Evolutionary conservation across 176 grass and related monocot genomes (phyloP).

Genomic region (Oryza glaberrima): DNA sequence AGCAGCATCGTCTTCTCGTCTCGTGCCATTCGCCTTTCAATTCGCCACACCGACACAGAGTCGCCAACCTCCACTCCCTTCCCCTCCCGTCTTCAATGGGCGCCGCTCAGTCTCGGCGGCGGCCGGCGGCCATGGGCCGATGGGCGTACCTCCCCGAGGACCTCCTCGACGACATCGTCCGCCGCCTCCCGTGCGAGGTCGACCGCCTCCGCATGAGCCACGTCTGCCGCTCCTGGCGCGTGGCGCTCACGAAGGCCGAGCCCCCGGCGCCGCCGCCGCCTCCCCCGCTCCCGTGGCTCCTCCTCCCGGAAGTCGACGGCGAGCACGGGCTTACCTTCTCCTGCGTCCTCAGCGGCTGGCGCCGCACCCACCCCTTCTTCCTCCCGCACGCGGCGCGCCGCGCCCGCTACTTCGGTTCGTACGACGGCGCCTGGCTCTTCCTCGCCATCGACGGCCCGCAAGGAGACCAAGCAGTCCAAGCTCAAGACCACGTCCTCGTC

Average conservation of each 20-base stretch:
- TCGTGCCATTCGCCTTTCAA: no score
- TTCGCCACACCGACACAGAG: no score
- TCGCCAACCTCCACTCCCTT: no score
- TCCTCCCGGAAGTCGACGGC: not conserved
- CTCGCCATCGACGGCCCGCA: not conserved
- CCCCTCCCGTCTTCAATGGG: no score
- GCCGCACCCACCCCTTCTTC: not conserved
- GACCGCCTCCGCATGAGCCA: no score
- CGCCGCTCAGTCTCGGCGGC: no score
- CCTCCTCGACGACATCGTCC: no score
- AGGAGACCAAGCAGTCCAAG: not conserved
- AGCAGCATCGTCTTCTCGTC: no score
- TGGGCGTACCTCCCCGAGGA: no score
- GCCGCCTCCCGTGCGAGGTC: no score
- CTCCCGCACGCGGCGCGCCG: not conserved
- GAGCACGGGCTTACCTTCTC: not conserved
- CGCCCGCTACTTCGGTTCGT: constrained; percentile 24
- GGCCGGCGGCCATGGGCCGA: no score
- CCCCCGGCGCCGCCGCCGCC: not conserved
- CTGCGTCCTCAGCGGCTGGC: not conserved
- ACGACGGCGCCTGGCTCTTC: constrained; percentile 1
- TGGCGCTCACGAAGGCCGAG: not conserved
- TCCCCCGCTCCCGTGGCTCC: constrained; percentile 19
- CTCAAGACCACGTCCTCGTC: not conserved
- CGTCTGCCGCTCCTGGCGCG: not conserved